These are phyloP conservation scores for Globisporangium lucens DNA, from an alignment of 352 stramenopile species.

Conservation along the genomic window DNA sequence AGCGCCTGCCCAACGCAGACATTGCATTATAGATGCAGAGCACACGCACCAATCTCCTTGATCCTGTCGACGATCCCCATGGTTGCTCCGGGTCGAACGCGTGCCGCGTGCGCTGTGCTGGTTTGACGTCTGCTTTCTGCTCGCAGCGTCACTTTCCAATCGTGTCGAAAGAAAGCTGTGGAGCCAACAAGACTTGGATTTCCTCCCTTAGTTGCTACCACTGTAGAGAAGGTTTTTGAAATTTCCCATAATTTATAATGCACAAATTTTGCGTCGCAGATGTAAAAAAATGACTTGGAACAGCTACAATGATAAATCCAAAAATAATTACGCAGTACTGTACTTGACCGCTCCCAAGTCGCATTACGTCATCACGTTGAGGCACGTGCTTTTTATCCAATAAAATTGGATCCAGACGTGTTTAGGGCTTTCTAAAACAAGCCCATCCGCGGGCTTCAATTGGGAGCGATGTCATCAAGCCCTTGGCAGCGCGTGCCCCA, in stretches of 20 bases:
- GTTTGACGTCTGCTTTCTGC: not conserved
- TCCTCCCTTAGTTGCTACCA: too few relatives aligned
- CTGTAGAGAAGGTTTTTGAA: too few relatives aligned
- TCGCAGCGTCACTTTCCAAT: not conserved
- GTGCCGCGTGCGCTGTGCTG: not conserved
- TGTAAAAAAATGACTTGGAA: too few relatives aligned
- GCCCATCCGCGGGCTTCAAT: not conserved
- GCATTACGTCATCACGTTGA: not conserved
- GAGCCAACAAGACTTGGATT: not conserved
- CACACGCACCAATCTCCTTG: slow-evolving; percentile 89
- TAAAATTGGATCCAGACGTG: not conserved
- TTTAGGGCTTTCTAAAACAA: not conserved
- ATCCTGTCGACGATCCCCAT: slow-evolving; percentile 93
- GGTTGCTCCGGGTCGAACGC: slow-evolving; percentile 22
- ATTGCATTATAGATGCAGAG: not conserved
- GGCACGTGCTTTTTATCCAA: not conserved
- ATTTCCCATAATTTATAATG: too few relatives aligned
- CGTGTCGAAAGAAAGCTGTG: not conserved
- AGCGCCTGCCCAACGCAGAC: not conserved
- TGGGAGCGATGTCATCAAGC: not conserved
- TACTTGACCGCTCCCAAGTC: too few relatives aligned
- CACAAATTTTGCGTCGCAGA: too few relatives aligned
- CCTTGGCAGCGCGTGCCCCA: slow-evolving; percentile 4
- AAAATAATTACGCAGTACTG: too few relatives aligned
- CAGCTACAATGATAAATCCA: too few relatives aligned